Evolutionary conservation across 2,329 filamentous ascomycete genomes (phyloP).

Genomic region (Fusarium piperis): DNA sequence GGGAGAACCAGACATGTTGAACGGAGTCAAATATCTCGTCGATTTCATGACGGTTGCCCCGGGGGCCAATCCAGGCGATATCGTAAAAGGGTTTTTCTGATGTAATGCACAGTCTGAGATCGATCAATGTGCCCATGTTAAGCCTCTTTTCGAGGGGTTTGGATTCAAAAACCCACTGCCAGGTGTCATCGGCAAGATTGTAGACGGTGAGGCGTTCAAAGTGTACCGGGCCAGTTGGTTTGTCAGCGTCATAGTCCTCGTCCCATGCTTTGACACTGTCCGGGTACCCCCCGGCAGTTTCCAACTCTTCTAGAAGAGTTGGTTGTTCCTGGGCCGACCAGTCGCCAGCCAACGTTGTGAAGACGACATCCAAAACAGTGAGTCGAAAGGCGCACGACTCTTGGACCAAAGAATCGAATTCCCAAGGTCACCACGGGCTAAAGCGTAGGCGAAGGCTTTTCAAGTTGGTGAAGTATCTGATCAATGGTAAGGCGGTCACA

Average conservation of each 20-base stretch:
- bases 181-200: neutral
- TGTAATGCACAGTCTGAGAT: neutral
- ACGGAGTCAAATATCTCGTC: neutral
- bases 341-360: neutral
- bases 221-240: neutral
- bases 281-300: neutral
- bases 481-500: neutral
- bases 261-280: no score
- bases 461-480: neutral
- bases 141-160: neutral
- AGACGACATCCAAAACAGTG: neutral
- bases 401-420: no score
- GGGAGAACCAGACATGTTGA: neutral
- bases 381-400: no score
- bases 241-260: no score
- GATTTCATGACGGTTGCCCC: no score
- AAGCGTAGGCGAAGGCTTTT: neutral
- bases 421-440: no score
- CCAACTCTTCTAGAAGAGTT: neutral
- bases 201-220: neutral
- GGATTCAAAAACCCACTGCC: neutral
- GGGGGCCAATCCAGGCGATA: no score
- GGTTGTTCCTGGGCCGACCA: neutral
- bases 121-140: neutral
- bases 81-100: no score